A percentile compares a stretch with the other conserved stretches of the same genome.
Conservation (phyloP, 768 basidiomycete genomes). For the Pseudohyphozyma bogoriensis region DNA sequence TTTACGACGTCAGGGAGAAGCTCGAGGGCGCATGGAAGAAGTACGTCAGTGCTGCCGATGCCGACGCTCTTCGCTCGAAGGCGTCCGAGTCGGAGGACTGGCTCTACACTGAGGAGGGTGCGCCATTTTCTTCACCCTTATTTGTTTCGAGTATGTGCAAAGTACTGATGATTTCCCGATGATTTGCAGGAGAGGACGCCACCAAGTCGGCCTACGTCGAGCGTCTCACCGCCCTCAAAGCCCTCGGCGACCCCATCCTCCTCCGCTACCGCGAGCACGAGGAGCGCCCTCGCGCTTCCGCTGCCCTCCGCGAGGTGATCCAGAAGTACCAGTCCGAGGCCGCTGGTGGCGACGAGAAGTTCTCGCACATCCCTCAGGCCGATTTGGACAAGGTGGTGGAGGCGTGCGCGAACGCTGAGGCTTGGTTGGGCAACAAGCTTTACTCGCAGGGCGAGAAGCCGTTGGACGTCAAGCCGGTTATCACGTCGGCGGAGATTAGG, state of each 20-base stretch:
- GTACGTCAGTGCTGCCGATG: conserved; percentile 66
- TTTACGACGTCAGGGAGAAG: conserved; percentile 56
- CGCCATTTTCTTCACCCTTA: background rate
- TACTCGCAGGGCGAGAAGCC: conserved; percentile 74
- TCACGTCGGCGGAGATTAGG: conserved; percentile 68
- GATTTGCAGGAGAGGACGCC: conserved; percentile 61
- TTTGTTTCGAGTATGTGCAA: background rate
- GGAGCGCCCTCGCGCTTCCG: conserved; percentile 60
- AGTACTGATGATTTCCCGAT: background rate
- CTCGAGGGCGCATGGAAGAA: conserved; percentile 75
- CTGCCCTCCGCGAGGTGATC: conserved; percentile 73
- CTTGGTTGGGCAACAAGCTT: conserved; percentile 92
- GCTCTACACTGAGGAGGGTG: conserved; percentile 80
- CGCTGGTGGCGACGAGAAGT: conserved; percentile 72
- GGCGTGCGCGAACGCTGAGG: conserved; percentile 75
- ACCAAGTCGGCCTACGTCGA: conserved; percentile 86
- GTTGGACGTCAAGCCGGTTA: conserved; percentile 77
- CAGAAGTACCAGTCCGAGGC: conserved; percentile 78
- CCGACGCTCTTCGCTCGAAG: conserved; percentile 58
- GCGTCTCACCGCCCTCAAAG: conserved; percentile 72
- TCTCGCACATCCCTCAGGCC: conserved; percentile 74
- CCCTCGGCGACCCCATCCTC: conserved; percentile 74
- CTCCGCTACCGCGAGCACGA: conserved; percentile 74
- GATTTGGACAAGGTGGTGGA: conserved; percentile 79
- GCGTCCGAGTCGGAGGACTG: conserved; percentile 82